Conservation (phyloP, 192 early-diverging fungal species). For the Coemansia sp. region DNA sequence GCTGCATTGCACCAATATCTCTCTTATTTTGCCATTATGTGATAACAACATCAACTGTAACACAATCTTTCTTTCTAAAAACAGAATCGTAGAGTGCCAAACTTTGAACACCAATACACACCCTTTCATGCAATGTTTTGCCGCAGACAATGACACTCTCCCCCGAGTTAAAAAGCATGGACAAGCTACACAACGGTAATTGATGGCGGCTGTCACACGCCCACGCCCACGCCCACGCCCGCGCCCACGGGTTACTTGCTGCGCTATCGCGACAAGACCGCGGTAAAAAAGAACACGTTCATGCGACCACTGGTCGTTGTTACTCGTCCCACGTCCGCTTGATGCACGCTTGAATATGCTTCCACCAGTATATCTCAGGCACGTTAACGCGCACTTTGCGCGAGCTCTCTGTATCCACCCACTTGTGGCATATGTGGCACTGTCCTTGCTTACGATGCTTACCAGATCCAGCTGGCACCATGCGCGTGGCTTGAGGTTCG, state of each 20-base stretch:
- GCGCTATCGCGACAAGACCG: background rate
- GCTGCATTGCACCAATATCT: constrained; percentile 1
- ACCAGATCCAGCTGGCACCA: background rate
- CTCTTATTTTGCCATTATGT: background rate
- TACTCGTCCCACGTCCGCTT: constrained; percentile 34
- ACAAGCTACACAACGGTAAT: background rate
- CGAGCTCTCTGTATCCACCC: constrained; percentile 46
- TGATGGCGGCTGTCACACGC: no score
- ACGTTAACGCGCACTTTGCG: constrained; percentile 45
- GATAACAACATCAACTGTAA: background rate
- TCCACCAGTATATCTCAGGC: constrained; percentile 58
- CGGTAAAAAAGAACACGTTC: background rate
- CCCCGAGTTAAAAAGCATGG: background rate
- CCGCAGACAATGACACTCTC: constrained; percentile 1
- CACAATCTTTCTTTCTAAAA: constrained; percentile 1
- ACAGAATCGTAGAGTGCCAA: background rate
- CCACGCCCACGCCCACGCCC: background rate
- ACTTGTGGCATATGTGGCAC: constrained; percentile 46
- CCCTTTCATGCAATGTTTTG: constrained; percentile 3
- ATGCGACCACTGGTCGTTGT: background rate
- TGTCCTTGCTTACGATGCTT: constrained; percentile 36
- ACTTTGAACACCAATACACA: background rate
- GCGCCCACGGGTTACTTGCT: background rate
- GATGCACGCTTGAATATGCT: constrained; percentile 53
- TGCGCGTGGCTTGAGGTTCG: constrained; percentile 28